Evolutionary conservation across 495 filamentous ascomycete species (phyloP).

Genomic region (Aspergillus steynii): DNA sequence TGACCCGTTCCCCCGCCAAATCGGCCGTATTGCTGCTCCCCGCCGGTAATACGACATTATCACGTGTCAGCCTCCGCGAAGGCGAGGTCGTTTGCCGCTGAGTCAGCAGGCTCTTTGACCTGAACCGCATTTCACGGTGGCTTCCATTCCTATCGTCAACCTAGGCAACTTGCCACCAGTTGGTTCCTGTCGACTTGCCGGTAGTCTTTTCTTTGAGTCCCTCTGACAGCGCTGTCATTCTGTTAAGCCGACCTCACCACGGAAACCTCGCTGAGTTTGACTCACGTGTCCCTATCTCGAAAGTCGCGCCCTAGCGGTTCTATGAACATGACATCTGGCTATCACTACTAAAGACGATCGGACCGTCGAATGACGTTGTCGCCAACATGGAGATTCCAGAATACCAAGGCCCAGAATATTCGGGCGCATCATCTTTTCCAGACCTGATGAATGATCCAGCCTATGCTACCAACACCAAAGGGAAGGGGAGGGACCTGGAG

Average conservation of each 20-base stretch:
- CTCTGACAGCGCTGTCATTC: neutral
- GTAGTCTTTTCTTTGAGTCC: neutral
- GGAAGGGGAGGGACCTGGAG: slow-evolving; percentile 42
- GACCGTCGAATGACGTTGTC: slow-evolving; percentile 17
- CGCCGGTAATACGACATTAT: neutral
- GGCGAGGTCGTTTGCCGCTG: neutral
- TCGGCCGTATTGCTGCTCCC: neutral
- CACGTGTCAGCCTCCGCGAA: neutral
- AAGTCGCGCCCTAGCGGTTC: slow-evolving; percentile 2
- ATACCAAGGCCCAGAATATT: slow-evolving; percentile 16
- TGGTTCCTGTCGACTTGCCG: neutral
- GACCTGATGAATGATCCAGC: slow-evolving; percentile 70
- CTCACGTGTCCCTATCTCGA: neutral
- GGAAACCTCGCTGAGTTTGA: neutral
- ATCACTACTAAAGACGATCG: slow-evolving; percentile 22
- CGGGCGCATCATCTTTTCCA: slow-evolving; percentile 34
- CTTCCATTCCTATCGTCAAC: neutral
- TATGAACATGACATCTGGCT: slow-evolving; percentile 28
- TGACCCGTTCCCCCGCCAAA: neutral
- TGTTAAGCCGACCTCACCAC: neutral
- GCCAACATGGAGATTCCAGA: slow-evolving; percentile 31
- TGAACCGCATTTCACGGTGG: neutral
- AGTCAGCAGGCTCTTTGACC: neutral
- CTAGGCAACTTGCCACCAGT: neutral
- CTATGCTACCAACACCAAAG: slow-evolving; percentile 42